phyloP scores from a whole-genome alignment of 306 rosid genomes.

The Citrullus colocynthis region DNA sequence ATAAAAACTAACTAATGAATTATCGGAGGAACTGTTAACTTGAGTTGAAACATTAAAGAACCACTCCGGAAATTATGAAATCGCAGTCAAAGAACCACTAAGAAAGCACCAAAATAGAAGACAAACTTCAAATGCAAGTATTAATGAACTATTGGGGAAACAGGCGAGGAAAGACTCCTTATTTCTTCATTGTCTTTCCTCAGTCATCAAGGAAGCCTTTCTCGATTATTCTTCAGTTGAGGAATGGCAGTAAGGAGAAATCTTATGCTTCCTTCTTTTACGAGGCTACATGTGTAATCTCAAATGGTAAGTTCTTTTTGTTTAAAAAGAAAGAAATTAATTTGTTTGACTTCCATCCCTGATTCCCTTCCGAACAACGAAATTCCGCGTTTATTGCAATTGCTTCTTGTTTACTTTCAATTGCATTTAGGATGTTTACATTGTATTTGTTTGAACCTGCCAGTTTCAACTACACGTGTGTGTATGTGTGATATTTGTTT shows the following conservation, averaged over 20 bases:
- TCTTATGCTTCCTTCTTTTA: neutral
- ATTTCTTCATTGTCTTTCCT: neutral
- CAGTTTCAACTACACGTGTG: neutral
- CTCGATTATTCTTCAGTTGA: neutral
- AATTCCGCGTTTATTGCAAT: neutral
- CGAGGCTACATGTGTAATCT: neutral
- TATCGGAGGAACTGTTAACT: neutral
- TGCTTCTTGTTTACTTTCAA: neutral
- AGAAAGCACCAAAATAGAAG: neutral
- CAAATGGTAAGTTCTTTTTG: neutral
- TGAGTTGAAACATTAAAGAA: neutral
- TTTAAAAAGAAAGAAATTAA: neutral
- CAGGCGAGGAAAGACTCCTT: neutral
- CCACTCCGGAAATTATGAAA: neutral
- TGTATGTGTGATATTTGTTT: neutral
- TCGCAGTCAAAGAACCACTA: neutral
- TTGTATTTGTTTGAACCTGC: neutral
- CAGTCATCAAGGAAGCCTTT: conserved; percentile 1
- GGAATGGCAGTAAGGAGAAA: neutral
- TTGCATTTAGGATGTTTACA: neutral
- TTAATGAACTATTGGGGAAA: neutral
- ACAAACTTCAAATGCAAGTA: neutral
- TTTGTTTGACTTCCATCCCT: neutral
- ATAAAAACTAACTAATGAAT: neutral
- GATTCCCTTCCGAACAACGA: neutral